These are phyloP conservation scores for Tolypocladium ovalisporum DNA, from an alignment of 2,329 filamentous ascomycete species.

Conservation along the genomic window DNA sequence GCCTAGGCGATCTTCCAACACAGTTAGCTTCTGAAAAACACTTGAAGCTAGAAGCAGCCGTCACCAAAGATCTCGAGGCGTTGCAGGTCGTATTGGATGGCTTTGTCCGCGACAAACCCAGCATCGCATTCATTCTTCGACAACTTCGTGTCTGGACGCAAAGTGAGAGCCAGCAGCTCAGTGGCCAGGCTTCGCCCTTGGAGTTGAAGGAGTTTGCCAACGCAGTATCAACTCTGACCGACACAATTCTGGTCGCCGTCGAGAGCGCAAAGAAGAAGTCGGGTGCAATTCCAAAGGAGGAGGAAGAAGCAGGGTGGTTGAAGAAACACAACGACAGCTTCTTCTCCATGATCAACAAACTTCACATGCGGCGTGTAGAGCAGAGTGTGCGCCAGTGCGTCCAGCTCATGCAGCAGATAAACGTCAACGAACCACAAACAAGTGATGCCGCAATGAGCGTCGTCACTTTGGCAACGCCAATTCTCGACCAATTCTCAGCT, in stretches of 20 bases:
- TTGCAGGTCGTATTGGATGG: conserved; percentile 31
- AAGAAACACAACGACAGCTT: conserved; percentile 37
- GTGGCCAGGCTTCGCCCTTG: conserved; percentile 3
- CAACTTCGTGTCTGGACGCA: conserved; percentile 58
- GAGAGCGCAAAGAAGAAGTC: conserved; percentile 56
- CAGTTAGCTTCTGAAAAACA: conserved; percentile 33
- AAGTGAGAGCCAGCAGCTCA: conserved; percentile 11
- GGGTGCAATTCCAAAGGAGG: conserved; percentile 23
- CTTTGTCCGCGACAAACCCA: conserved; percentile 32
- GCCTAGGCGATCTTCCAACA: conserved; percentile 36
- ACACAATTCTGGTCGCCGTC: conserved; percentile 68
- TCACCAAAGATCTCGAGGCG: conserved; percentile 23
- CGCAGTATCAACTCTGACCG: conserved; percentile 52
- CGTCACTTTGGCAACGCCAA: conserved; percentile 39
- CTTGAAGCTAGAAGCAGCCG: conserved; percentile 19
- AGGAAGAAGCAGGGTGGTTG: conserved; percentile 25
- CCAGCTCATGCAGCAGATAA: conserved; percentile 20
- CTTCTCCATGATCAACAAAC: conserved; percentile 40
- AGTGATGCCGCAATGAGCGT: conserved; percentile 19
- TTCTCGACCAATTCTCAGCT: conserved; percentile 61
- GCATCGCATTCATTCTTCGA: conserved; percentile 51
- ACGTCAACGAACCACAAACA: conserved; percentile 14
- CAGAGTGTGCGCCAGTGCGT: conserved; percentile 26
- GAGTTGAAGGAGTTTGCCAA: conserved; percentile 38
- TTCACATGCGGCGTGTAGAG: conserved; percentile 48